Base-by-base conservation (phyloP, 2,329 filamentous ascomycete species). In the Talaromyces verruculosus region DNA sequence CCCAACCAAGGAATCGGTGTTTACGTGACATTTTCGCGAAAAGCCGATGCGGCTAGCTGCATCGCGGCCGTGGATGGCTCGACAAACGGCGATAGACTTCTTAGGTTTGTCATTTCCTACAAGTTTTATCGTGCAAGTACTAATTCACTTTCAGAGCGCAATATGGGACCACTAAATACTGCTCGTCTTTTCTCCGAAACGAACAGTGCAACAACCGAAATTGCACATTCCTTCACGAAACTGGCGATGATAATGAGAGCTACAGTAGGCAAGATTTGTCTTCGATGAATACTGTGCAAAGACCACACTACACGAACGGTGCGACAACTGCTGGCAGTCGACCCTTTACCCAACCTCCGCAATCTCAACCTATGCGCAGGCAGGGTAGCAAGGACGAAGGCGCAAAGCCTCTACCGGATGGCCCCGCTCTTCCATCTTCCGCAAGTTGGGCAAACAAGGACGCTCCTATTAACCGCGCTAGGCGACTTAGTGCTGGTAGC, bases 141-240 rank as follows among this genome's bases (percentile, higher is more conserved):
- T 64, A 58, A 64, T 65, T 66, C 69, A 63, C 5, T 39, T 33
- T 63, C 65, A 87, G 88, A 71, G 88, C 88, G 13, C 88, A 90
- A 75, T 89, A 89, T 70, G 95, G 95, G 28, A 99, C 95, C 0
- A 99, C 95, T 4, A 99, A 99, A 77, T 99, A 99, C 78, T 99
- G 95, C 78, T 99, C 95, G 0, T 94, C 95, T 3, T 99, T 96
- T 83, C 84, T 99, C 19, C 91, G 96, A 66, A 93, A 96, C 71
- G 95, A 99, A 78, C 90, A 89, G 70, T 99, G 95, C 79, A 93
- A 91, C 65, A 99, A 99, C 74, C 89, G 93, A 61, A 94, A 95
- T 69, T 99, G 95, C 82, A 99, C 97, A 87, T 99, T 99, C 78
- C 81, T 99, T 61, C 95, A 99, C 75, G 96, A 99, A 79, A 91